Evolutionary conservation across 805 yeast genomes (phyloP).

Genomic region (Ascoidea rubescens): DNA sequence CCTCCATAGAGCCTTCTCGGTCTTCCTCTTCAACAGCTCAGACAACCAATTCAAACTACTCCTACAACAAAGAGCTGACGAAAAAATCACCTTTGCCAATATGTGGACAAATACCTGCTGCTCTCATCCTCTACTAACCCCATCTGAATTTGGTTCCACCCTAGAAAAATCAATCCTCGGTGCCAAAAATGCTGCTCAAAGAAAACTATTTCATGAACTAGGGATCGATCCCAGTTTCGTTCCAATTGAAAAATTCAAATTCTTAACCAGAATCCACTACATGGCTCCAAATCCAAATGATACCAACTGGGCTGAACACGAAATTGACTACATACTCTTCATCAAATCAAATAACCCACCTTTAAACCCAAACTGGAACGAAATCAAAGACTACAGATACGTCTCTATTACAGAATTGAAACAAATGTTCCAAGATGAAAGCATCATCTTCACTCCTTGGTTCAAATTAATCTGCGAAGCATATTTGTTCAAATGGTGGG

Average conservation of each 20-base stretch:
- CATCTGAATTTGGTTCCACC: slow-evolving; percentile 55
- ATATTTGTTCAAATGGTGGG: slow-evolving; percentile 93
- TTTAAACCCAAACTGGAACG: slow-evolving; percentile 57
- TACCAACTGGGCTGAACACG: slow-evolving; percentile 94
- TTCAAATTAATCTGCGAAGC: slow-evolving; percentile 89
- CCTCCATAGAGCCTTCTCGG: slow-evolving; percentile 91
- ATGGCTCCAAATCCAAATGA: slow-evolving; percentile 67
- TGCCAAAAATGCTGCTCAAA: slow-evolving; percentile 75
- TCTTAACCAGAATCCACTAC: slow-evolving; percentile 88
- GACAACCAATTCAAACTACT: slow-evolving; percentile 51
- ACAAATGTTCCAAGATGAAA: slow-evolving; percentile 56
- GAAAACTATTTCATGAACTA: slow-evolving; percentile 86
- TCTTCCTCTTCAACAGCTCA: slow-evolving; percentile 60
- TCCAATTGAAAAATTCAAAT: slow-evolving; percentile 59
- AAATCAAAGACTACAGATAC: slow-evolving; percentile 69
- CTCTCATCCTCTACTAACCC: slow-evolving; percentile 87
- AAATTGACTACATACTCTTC: slow-evolving; percentile 86
- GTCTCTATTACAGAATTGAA: slow-evolving; percentile 57
- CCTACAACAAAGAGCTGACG: slow-evolving; percentile 90
- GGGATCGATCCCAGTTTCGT: slow-evolving; percentile 57
- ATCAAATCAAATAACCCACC: slow-evolving; percentile 36
- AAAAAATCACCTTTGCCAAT: slow-evolving; percentile 90
- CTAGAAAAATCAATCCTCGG: slow-evolving; percentile 58
- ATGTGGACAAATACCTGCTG: slow-evolving; percentile 99
- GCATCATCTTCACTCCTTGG: slow-evolving; percentile 91